Evolutionary conservation across 176 grass and related monocot species (phyloP).

Genomic region (Melocanna baccifera): DNA sequence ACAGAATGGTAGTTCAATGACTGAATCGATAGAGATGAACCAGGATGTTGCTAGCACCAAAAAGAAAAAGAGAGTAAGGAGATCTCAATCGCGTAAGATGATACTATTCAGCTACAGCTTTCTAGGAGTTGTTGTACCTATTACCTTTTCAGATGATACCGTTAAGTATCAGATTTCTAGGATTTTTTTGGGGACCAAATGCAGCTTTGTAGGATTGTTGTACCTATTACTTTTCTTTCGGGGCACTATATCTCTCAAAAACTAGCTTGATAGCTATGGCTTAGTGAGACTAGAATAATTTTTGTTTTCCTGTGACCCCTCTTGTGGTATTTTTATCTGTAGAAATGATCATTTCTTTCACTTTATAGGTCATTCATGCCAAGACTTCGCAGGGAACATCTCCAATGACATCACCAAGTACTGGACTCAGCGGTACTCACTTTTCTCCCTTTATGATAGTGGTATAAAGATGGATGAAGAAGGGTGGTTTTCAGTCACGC

Average conservation of each 20-base stretch:
- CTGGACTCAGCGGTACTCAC: conserved; percentile 80
- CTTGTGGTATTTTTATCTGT: conserved; percentile 20
- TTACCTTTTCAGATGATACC: conserved; percentile 24
- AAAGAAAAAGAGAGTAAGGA: conserved; percentile 83
- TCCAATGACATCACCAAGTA: conserved; percentile 68
- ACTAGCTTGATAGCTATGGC: not conserved
- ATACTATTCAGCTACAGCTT: conserved; percentile 38
- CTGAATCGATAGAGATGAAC: conserved; percentile 31
- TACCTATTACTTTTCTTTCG: not conserved
- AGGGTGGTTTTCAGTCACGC: conserved; percentile 98
- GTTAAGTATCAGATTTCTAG: conserved; percentile 3
- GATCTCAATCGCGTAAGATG: conserved; percentile 62
- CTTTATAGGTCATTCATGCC: conserved; percentile 43
- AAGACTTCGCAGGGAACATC: conserved; percentile 30
- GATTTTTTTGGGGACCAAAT: not conserved
- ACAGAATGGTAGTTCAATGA: conserved; percentile 18
- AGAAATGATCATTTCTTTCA: conserved; percentile 11
- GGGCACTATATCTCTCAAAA: not conserved
- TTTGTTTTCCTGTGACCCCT: not conserved
- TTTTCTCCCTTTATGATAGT: conserved; percentile 88
- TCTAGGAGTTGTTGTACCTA: conserved; percentile 20
- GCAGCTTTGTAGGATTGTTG: conserved; percentile 5
- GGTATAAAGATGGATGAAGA: conserved; percentile 97
- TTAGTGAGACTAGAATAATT: not conserved
- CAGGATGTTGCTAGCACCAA: conserved; percentile 35